Conservation (phyloP, 1,139 yeast genomes). For the Kodamaea alishanica region DNA sequence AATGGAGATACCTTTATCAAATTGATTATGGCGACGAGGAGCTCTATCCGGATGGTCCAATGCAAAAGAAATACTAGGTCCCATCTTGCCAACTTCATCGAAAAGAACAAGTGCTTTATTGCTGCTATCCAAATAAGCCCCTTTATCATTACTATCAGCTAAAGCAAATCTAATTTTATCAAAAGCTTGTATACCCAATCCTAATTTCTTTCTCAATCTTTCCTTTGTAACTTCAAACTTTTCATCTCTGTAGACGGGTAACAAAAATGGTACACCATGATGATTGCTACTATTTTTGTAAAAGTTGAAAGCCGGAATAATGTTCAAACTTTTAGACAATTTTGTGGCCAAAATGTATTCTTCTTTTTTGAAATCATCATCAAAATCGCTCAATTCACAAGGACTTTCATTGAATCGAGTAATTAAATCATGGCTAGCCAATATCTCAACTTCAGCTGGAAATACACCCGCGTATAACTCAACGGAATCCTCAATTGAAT, state of each 20-base stretch:
- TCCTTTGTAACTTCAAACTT: constrained; percentile 57
- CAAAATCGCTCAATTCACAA: constrained; percentile 22
- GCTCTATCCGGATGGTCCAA: constrained; percentile 84
- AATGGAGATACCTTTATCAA: constrained; percentile 61
- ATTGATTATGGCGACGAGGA: constrained; percentile 42
- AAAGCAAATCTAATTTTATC: constrained; percentile 67
- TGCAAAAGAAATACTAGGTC: constrained; percentile 48
- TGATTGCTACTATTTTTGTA: constrained; percentile 63
- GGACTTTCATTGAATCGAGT: constrained; percentile 25
- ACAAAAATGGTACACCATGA: constrained; percentile 88
- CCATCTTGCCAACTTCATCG: constrained; percentile 48
- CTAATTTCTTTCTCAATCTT: constrained; percentile 65
- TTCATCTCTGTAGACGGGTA: constrained; percentile 66
- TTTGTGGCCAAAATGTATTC: constrained; percentile 30
- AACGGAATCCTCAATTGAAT: constrained; percentile 29
- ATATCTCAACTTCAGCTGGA: constrained; percentile 43
- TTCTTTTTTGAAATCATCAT: constrained; percentile 19
- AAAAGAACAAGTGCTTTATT: constrained; percentile 53
- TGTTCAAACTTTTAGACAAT: constrained; percentile 40
- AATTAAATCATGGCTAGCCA: constrained; percentile 37
- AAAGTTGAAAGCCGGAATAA: constrained; percentile 61
- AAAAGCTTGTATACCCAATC: constrained; percentile 76
- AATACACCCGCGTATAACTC: constrained; percentile 44
- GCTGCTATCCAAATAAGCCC: constrained; percentile 47
- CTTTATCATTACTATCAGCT: constrained; percentile 41